Evolutionary conservation across 345 rosid genomes (phyloP).

Genomic region (Balakata baccata): DNA sequence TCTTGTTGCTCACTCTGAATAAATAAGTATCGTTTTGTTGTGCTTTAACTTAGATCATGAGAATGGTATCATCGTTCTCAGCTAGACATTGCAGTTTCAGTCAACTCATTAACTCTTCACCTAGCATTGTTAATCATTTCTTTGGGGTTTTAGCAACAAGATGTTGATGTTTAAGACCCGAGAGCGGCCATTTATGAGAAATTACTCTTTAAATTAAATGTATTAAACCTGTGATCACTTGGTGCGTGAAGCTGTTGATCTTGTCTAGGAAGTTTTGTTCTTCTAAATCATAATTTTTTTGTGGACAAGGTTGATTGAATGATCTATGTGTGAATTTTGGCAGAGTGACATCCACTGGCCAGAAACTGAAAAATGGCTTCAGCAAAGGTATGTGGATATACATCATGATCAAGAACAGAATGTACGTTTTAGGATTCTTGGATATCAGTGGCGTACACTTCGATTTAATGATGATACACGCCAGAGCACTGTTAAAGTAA

Average conservation of each 20-base stretch:
- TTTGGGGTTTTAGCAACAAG: no score
- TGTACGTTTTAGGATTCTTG: slow-evolving; percentile 53
- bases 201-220: no score
- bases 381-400: slow-evolving; percentile 50
- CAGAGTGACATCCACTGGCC: slow-evolving; percentile 63
- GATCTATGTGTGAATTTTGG: slow-evolving; percentile 7
- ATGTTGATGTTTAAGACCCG: not conserved
- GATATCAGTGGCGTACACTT: slow-evolving; percentile 88
- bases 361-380: slow-evolving; percentile 74
- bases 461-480: slow-evolving; percentile 73
- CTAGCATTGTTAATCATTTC: no score
- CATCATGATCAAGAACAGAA: slow-evolving; percentile 25
- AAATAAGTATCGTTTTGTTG: no score
- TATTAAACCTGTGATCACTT: not conserved
- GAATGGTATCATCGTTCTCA: no score
- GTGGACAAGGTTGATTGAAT: not conserved
- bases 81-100: no score
- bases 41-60: no score
- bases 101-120: no score
- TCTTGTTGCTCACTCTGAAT: not conserved
- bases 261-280: not conserved
- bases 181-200: not conserved
- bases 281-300: not conserved
- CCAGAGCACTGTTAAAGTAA: slow-evolving; percentile 83
- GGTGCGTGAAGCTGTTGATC: not conserved